phyloP scores from a whole-genome alignment of 768 basidiomycete species.

The Boletus rufocinnamomeus region DNA sequence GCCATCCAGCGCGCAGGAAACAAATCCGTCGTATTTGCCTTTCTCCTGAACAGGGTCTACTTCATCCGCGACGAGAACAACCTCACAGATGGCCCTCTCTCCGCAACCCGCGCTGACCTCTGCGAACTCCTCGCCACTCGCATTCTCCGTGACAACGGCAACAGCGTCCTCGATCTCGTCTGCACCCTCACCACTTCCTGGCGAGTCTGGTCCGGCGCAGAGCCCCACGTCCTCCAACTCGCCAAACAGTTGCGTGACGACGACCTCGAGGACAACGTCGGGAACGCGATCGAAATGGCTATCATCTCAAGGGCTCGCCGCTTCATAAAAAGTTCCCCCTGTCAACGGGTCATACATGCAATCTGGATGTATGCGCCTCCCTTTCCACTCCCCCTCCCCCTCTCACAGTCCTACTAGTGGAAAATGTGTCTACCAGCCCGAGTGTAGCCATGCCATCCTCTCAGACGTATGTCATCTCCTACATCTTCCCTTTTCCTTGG shows the following conservation, averaged over 20 bases:
- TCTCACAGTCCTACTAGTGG: constrained; percentile 52
- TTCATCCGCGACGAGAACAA: constrained; percentile 74
- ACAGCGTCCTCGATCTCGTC: constrained; percentile 67
- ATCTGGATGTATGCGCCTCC: constrained; percentile 66
- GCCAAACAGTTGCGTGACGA: constrained; percentile 67
- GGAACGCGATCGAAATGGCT: constrained; percentile 92
- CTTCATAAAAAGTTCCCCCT: constrained; percentile 87
- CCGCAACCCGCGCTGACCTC: constrained; percentile 71
- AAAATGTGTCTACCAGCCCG: constrained; percentile 87
- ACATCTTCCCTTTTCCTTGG: background rate
- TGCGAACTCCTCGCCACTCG: constrained; percentile 91
- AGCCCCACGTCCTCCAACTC: constrained; percentile 53
- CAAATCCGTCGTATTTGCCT: constrained; percentile 83
- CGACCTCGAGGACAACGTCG: constrained; percentile 75
- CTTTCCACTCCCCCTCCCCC: background rate
- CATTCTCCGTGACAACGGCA: constrained; percentile 69
- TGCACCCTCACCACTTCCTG: constrained; percentile 76
- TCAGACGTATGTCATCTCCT: constrained; percentile 65
- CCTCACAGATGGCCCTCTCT: constrained; percentile 68
- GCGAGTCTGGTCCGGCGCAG: constrained; percentile 79
- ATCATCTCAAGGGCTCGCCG: constrained; percentile 84
- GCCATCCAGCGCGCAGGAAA: constrained; percentile 72
- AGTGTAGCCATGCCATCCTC: constrained; percentile 85
- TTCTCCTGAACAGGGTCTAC: constrained; percentile 84
- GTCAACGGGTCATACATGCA: constrained; percentile 86